Evolutionary conservation across 1,284 basidiomycete species (phyloP).

Genomic region (Vanrija sp.): DNA sequence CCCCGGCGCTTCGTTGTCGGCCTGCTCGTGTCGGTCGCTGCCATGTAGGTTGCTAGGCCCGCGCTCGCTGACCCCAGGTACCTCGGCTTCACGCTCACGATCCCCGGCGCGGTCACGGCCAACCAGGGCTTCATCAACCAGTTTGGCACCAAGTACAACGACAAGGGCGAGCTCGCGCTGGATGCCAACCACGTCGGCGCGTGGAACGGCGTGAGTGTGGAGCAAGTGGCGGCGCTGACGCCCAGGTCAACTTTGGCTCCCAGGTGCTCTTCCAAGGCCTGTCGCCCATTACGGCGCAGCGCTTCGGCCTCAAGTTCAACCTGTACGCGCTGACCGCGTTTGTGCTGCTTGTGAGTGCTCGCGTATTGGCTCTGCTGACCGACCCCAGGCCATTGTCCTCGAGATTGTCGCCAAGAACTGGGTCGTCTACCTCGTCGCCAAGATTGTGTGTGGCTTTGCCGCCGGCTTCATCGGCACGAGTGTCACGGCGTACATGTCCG

Average conservation of each 20-base stretch:
- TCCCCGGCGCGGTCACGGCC: slow-evolving; percentile 7
- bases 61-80: slow-evolving; percentile 2
- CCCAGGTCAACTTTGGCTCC: background rate
- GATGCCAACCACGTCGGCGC: slow-evolving; percentile 2
- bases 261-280: background rate
- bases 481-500: slow-evolving; percentile 1
- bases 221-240: too few relatives aligned
- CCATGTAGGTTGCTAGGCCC: background rate
- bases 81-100: slow-evolving; percentile 10
- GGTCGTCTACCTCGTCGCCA: slow-evolving; percentile 26
- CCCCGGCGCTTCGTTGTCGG: background rate
- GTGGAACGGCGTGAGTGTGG: background rate
- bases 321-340: slow-evolving; percentile 2
- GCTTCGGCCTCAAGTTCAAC: background rate
- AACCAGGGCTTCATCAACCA: slow-evolving; percentile 3
- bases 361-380: too few relatives aligned
- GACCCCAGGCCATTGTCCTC: background rate
- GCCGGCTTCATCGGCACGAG: background rate
- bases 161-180: background rate
- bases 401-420: slow-evolving; percentile 29
- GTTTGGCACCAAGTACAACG: slow-evolving; percentile 3
- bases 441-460: slow-evolving; percentile 26
- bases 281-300: background rate
- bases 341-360: background rate
- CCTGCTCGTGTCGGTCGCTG: slow-evolving; percentile 6